These are phyloP conservation scores for Aspergillus melleus DNA, from an alignment of 2,329 filamentous ascomycete genomes.

Conservation along the genomic window DNA sequence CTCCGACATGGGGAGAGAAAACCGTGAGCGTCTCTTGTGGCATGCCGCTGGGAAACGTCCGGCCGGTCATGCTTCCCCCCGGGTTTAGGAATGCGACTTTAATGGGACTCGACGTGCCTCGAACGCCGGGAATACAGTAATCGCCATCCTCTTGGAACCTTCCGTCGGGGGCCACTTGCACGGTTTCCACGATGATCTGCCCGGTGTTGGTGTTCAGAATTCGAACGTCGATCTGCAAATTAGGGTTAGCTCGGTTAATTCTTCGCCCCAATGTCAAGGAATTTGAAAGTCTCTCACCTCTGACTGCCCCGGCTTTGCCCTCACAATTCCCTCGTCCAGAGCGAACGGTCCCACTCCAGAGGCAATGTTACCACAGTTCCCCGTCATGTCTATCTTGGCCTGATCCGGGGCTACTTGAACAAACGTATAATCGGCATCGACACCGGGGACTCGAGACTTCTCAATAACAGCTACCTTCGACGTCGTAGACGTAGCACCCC, in stretches of 20 bases:
- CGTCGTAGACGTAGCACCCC: slow-evolving; percentile 64
- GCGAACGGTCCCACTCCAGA: slow-evolving; percentile 64
- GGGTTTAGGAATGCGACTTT: slow-evolving; percentile 60
- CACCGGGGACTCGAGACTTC: slow-evolving; percentile 43
- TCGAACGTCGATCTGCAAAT: slow-evolving; percentile 49
- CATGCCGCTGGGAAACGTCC: slow-evolving; percentile 59
- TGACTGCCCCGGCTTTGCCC: neutral
- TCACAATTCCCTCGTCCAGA: slow-evolving; percentile 52
- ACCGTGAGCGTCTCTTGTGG: slow-evolving; percentile 12
- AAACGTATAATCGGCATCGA: slow-evolving; percentile 69
- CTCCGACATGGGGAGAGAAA: slow-evolving; percentile 45
- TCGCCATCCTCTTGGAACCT: slow-evolving; percentile 47
- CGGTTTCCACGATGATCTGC: slow-evolving; percentile 59
- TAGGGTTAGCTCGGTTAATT: neutral
- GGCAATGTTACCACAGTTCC: slow-evolving; percentile 72
- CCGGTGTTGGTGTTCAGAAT: slow-evolving; percentile 69
- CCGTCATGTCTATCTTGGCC: slow-evolving; percentile 59
- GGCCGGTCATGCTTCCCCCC: slow-evolving; percentile 62
- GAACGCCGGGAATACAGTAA: slow-evolving; percentile 62
- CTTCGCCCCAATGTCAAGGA: too few relatives aligned
- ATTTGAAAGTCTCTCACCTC: too few relatives aligned
- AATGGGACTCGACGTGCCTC: slow-evolving; percentile 56
- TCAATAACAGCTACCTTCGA: slow-evolving; percentile 68
- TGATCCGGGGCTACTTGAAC: slow-evolving; percentile 64
- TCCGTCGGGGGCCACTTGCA: slow-evolving; percentile 51